These are phyloP conservation scores for Paracamarosporium sp. DNA, from an alignment of 2,329 filamentous ascomycete genomes.

Conservation along the genomic window DNA sequence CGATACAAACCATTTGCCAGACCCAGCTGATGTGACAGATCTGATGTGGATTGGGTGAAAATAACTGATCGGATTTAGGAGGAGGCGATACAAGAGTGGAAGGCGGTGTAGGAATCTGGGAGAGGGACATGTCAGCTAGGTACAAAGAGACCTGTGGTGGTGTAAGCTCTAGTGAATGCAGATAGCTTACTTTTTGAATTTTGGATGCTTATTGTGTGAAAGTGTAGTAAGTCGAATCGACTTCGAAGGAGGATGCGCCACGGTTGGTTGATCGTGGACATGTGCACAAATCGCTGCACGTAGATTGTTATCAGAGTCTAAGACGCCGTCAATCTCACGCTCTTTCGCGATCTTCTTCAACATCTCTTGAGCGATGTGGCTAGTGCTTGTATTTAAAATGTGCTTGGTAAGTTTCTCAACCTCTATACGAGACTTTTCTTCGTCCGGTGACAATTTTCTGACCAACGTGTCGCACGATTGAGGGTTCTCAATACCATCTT, in stretches of 20 bases:
- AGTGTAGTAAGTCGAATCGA: constrained; percentile 60
- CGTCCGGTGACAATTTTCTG: constrained; percentile 53
- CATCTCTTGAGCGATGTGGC: constrained; percentile 33
- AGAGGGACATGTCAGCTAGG: neutral
- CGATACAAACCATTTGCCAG: constrained; percentile 58
- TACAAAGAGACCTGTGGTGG: no score
- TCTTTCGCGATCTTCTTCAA: constrained; percentile 31
- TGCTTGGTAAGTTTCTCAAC: constrained; percentile 51
- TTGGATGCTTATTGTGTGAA: constrained; percentile 50
- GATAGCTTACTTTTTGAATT: constrained; percentile 35
- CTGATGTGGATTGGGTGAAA: constrained; percentile 60
- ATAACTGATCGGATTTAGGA: constrained; percentile 58
- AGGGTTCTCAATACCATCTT: constrained; percentile 18
- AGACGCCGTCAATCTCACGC: constrained; percentile 34
- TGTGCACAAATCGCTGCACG: constrained; percentile 59
- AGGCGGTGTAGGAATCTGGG: constrained; percentile 55
- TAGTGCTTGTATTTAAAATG: constrained; percentile 38
- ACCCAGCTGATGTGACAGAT: constrained; percentile 59
- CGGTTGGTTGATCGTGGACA: constrained; percentile 56
- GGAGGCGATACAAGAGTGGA: constrained; percentile 56
- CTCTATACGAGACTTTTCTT: constrained; percentile 50
- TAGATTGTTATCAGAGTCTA: constrained; percentile 51
- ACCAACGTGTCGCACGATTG: constrained; percentile 49
- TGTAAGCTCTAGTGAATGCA: neutral
- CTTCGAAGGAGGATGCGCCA: constrained; percentile 57